Percentiles rank a stretch among this genome's conserved stretches.
phyloP scores from a whole-genome alignment of 495 filamentous ascomycete genomes.

The Penicillium taxi region DNA sequence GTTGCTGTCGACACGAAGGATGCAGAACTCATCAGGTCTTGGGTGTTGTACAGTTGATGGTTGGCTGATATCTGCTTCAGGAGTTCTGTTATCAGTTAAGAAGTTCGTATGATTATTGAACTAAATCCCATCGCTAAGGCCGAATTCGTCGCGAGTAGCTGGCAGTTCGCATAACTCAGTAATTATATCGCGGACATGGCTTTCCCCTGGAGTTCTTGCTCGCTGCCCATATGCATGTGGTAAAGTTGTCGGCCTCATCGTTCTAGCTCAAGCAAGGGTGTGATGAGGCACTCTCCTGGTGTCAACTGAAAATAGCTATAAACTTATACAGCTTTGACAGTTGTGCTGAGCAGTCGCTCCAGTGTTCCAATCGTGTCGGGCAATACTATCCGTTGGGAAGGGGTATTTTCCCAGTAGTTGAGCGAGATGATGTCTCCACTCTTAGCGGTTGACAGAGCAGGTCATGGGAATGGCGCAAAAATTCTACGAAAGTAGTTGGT shows the following conservation, averaged over 20 bases:
- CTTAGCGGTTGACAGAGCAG: conserved; percentile 16
- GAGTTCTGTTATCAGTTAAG: conserved; percentile 4
- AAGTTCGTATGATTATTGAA: conserved; percentile 14
- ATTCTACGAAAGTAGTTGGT: conserved; percentile 26
- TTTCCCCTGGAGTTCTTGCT: conserved; percentile 14
- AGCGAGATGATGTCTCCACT: conserved; percentile 17
- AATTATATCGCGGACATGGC: conserved; percentile 16
- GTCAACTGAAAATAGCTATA: conserved; percentile 10
- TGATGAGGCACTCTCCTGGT: conserved; percentile 5
- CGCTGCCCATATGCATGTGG: conserved; percentile 10
- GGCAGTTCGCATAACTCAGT: conserved; percentile 15
- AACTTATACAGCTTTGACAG: conserved; percentile 18
- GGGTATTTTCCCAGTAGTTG: conserved; percentile 18
- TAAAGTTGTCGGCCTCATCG: conserved; percentile 6
- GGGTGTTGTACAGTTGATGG: too few relatives aligned
- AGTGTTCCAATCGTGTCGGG: conserved; percentile 16
- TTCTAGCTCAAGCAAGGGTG: conserved; percentile 10
- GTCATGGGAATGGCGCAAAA: conserved; percentile 22
- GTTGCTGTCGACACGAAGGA: too few relatives aligned
- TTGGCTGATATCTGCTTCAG: not conserved
- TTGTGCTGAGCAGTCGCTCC: conserved; percentile 17
- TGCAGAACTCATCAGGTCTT: too few relatives aligned
- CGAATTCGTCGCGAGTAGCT: conserved; percentile 10
- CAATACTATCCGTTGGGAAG: conserved; percentile 18
- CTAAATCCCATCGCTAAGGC: conserved; percentile 8